Evolutionary conservation across 768 basidiomycete species (phyloP).

Genomic region (Kwoniella dejecticola): DNA sequence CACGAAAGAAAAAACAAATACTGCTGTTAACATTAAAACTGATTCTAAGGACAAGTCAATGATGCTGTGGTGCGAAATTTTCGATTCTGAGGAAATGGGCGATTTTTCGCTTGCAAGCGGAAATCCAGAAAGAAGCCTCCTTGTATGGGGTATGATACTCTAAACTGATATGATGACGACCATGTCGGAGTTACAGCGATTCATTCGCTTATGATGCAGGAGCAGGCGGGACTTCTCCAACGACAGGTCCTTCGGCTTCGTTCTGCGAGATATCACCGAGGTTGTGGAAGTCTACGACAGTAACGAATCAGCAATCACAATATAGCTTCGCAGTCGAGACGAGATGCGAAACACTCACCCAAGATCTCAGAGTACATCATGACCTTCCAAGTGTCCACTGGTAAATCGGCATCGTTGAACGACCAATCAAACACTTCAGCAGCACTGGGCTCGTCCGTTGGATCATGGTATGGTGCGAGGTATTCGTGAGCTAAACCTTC

Average conservation of each 20-base stretch:
- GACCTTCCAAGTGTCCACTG: slow-evolving; percentile 99
- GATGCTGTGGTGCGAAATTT: too few species aligned
- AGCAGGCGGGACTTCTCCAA: slow-evolving; percentile 47
- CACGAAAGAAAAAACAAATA: too few species aligned
- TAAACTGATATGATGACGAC: background rate
- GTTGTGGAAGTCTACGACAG: slow-evolving; percentile 55
- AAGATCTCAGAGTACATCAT: slow-evolving; percentile 99
- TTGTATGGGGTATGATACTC: background rate
- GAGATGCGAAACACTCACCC: slow-evolving; percentile 61
- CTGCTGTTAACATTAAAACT: too few species aligned
- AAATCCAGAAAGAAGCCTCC: too few species aligned
- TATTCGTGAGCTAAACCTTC: slow-evolving; percentile 90
- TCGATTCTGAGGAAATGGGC: too few species aligned
- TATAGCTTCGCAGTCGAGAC: background rate
- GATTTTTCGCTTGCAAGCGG: too few species aligned
- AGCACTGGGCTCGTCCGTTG: slow-evolving; percentile 93
- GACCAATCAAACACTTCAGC: slow-evolving; percentile 97
- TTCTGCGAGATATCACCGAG: slow-evolving; percentile 52
- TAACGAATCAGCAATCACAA: background rate
- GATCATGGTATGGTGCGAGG: slow-evolving; percentile 96
- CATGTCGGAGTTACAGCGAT: too few species aligned
- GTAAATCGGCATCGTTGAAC: slow-evolving; percentile 98
- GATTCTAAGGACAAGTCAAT: background rate
- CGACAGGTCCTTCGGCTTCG: slow-evolving; percentile 55
- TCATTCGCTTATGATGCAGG: slow-evolving; percentile 32